A percentile compares a stretch with the other conserved stretches of the same genome.
Conservation (phyloP, 2,329 filamentous ascomycete species). For the Colletotrichum brevisporum region DNA sequence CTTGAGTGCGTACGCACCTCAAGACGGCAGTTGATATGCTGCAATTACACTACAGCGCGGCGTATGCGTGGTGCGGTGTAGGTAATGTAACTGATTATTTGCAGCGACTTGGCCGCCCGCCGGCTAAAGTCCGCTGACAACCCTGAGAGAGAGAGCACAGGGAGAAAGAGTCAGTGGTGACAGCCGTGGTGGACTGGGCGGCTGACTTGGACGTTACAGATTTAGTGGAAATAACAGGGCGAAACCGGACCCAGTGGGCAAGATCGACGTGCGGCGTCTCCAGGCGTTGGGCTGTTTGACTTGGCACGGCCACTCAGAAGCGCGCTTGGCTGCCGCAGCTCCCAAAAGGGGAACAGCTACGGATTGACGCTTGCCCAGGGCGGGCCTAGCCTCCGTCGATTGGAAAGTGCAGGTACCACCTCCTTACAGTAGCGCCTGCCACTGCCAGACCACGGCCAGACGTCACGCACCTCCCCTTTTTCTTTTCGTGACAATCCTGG, state of each 20-base stretch:
- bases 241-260: slow-evolving; percentile 33
- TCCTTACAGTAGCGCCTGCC: slow-evolving; percentile 1
- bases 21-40: no score
- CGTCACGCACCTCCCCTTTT: background rate
- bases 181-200: no score
- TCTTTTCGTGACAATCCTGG: no score
- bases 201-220: slow-evolving; percentile 37
- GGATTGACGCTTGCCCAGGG: slow-evolving; percentile 23
- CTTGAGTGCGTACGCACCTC: background rate
- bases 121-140: no score
- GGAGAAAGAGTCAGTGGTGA: no score
- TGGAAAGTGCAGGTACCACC: background rate
- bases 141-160: no score
- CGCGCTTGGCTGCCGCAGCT: slow-evolving; percentile 35
- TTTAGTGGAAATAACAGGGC: slow-evolving; percentile 39
- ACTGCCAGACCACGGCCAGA: background rate
- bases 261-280: slow-evolving; percentile 34
- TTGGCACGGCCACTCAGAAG: slow-evolving; percentile 36
- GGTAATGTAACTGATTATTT: no score
- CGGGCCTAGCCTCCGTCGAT: slow-evolving; percentile 20
- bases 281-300: slow-evolving; percentile 35
- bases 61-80: background rate
- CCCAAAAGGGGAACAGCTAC: slow-evolving; percentile 36
- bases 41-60: no score
- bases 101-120: no score